Evolutionary conservation across 176 grass and related monocot genomes (phyloP), one percentile per base, ranked within the genome.

Genomic region (Oryza punctata): DNA sequence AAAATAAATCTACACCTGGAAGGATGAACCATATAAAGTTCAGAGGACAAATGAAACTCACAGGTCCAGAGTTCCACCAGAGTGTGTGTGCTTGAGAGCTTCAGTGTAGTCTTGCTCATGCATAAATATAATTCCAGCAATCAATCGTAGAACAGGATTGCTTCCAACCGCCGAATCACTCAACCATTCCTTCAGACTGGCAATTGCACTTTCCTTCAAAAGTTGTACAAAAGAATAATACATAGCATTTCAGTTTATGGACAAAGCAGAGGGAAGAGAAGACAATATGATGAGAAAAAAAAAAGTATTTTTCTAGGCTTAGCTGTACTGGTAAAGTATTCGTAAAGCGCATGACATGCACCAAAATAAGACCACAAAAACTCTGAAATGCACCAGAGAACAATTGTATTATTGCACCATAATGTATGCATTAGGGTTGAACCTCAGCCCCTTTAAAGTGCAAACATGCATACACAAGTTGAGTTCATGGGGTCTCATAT

Each of bases 11-110:
- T 25, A 63, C 18, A 32, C 70, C 47, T 70, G 28, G 25, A 89
- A 73, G 5, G 19, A 10, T 59, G 15, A 87, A 78, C 11, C 30
- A 73, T 28, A 27, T 47, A 75, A 87, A 83, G 33, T 71, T 14
- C 7, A 1, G 30, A n/a, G 41, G 9, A 28, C 72, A 59, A 40
- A 57, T 9, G 50, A 78, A 74, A 77, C 89, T 71, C 72, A 94
- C 90, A 97, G 28, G 81, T 94, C 88, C 73, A 92, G 65, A 46
- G 82, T 94, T 86, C 91, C 88, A 45, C 91, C 94, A 84, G 94
- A 82, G 70, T 91, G 87, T 23, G 91, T 97, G 81, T 92, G 75
- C 84, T 92, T 90, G 38, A 92, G 87, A 70, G 93, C 93, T 75
- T 90, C 93, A 50, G 77, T 84, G 59, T 92, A 92, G 79, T 90